phyloP scores from a whole-genome alignment of 495 filamentous ascomycete genomes.

The Bacidia rubella region DNA sequence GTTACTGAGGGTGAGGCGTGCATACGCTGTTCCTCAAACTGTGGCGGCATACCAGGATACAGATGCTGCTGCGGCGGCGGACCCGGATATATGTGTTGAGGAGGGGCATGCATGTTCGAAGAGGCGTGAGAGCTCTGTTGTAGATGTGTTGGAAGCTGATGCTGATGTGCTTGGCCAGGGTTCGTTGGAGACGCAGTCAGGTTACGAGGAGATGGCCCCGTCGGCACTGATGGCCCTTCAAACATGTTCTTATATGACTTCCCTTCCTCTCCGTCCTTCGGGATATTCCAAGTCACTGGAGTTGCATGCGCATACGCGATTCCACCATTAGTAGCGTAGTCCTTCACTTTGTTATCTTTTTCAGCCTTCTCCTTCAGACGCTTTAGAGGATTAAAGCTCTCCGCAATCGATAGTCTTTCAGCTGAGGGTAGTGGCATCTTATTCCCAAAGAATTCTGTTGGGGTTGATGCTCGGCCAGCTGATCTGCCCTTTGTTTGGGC shows the following conservation, averaged over 20 bases:
- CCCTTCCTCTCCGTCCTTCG: constrained; percentile 46
- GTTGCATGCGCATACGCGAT: constrained; percentile 68
- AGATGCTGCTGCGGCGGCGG: constrained; percentile 50
- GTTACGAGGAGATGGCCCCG: constrained; percentile 53
- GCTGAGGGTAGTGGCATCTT: constrained; percentile 44
- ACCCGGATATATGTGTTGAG: constrained; percentile 51
- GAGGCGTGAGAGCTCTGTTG: constrained; percentile 19
- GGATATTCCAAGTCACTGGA: constrained; percentile 57
- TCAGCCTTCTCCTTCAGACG: constrained; percentile 46
- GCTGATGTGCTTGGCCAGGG: constrained; percentile 54
- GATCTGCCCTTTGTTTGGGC: constrained; percentile 36
- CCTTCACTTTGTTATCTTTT: constrained; percentile 31
- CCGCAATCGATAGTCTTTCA: constrained; percentile 48
- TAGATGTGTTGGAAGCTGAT: constrained; percentile 59
- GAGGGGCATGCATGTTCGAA: constrained; percentile 42
- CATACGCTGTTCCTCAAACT: constrained; percentile 75
- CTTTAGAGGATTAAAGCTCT: constrained; percentile 61
- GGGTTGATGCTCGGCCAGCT: constrained; percentile 37
- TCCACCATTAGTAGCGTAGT: constrained; percentile 51
- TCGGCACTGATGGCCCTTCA: constrained; percentile 42
- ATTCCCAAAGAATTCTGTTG: constrained; percentile 39
- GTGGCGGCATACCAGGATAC: constrained; percentile 46
- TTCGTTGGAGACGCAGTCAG: constrained; percentile 35
- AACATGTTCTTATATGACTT: constrained; percentile 65
- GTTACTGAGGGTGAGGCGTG: constrained; percentile 65